A percentile compares a stretch with the other conserved stretches of the same genome.
Conservation (phyloP, 2,329 filamentous ascomycete genomes). For the Allantophomopsis cytisporea region DNA sequence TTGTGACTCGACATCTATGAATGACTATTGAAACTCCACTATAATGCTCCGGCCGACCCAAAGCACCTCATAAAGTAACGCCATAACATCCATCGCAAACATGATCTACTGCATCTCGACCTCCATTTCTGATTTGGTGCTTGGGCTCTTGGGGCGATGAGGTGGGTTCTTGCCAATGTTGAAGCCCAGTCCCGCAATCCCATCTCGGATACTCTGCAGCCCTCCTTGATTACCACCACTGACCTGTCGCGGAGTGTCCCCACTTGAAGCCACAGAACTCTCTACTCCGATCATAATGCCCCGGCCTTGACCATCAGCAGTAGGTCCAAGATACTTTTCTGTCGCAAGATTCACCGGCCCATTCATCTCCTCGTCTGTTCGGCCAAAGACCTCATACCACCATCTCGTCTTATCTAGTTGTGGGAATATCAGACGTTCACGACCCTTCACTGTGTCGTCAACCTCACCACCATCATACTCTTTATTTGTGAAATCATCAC, state of each 20-base stretch:
- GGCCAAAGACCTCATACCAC: constrained; percentile 84
- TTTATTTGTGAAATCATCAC: constrained; percentile 69
- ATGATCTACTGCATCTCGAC: constrained; percentile 31
- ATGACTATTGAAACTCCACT: no score
- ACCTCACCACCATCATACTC: constrained; percentile 57
- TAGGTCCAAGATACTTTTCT: constrained; percentile 11
- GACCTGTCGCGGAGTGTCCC: constrained; percentile 10
- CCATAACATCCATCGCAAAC: not conserved
- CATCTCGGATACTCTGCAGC: constrained; percentile 27
- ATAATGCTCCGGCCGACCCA: no score
- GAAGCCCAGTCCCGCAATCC: constrained; percentile 20
- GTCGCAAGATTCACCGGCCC: constrained; percentile 39
- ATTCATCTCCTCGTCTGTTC: constrained; percentile 90
- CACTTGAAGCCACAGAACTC: constrained; percentile 8
- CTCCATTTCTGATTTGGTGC: constrained; percentile 22
- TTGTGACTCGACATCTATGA: no score
- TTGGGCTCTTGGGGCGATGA: no score
- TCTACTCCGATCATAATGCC: constrained; percentile 15
- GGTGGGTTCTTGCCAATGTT: no score
- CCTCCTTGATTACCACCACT: constrained; percentile 18
- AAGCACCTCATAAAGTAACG: not conserved
- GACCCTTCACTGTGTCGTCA: constrained; percentile 67
- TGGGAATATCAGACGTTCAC: constrained; percentile 76
- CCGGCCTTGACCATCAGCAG: constrained; percentile 2
- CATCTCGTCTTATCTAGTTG: constrained; percentile 67